phyloP scores from a whole-genome alignment of 164 flowering plant species.

The Chimonanthus salicifolius region DNA sequence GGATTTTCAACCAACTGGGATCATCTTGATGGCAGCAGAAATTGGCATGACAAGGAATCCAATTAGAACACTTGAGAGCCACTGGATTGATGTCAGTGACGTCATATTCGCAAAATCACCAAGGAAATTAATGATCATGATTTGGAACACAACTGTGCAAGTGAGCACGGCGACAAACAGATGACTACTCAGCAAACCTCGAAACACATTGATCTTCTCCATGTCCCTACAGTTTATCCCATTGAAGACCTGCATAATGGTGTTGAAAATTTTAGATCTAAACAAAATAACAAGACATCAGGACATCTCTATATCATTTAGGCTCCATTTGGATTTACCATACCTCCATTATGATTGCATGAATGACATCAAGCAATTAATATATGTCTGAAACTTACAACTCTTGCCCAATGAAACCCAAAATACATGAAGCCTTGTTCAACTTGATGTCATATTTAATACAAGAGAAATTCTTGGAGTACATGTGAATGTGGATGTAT shows the following conservation, averaged over 20 bases:
- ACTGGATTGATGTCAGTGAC: conserved; percentile 61
- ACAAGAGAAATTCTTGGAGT: too few relatives aligned
- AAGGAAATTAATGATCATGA: conserved; percentile 62
- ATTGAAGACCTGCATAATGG: conserved; percentile 55
- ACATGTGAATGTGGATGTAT: too few relatives aligned
- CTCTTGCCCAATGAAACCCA: too few relatives aligned
- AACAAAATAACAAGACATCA: neutral
- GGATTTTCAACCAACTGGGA: conserved; percentile 32
- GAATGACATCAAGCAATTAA: too few relatives aligned
- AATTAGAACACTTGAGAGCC: conserved; percentile 55
- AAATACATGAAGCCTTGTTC: too few relatives aligned
- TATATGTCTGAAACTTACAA: neutral
- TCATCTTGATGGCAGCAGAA: conserved; percentile 72
- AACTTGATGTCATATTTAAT: too few relatives aligned
- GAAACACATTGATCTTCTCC: conserved; percentile 79
- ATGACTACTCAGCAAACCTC: conserved; percentile 66
- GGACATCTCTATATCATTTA: too few relatives aligned
- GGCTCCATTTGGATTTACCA: too few relatives aligned
- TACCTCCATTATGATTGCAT: too few relatives aligned
- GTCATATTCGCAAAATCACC: conserved; percentile 76
- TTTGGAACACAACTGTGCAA: conserved; percentile 64
- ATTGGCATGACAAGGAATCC: conserved; percentile 90
- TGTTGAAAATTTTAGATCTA: neutral
- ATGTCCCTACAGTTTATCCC: conserved; percentile 86
- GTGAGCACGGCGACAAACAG: conserved; percentile 63